A percentile compares a stretch with the other conserved stretches of the same genome.
Evolutionary conservation across 2,329 filamentous ascomycete genomes (phyloP).

Genomic region (Teratosphaeria zuluensis): DNA sequence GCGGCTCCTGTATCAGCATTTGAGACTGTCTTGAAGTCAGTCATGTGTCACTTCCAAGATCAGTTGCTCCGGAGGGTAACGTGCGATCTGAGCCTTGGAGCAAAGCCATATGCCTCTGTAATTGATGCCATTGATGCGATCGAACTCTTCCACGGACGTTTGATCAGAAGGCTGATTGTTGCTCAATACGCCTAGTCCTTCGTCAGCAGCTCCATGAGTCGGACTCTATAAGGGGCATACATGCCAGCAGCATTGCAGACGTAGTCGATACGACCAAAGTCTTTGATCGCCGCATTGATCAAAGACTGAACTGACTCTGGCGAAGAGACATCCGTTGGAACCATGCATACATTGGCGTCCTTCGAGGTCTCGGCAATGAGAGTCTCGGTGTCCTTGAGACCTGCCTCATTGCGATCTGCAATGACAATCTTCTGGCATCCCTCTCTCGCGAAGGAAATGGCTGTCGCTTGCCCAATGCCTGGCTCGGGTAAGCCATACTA

Average conservation of each 20-base stretch:
- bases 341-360: constrained; percentile 16
- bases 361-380: constrained; percentile 7
- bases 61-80: neutral
- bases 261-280: constrained; percentile 38
- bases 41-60: too few relatives aligned
- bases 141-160: constrained; percentile 31
- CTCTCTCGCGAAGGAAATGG: constrained; percentile 36
- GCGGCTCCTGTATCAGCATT: constrained; percentile 37
- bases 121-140: constrained; percentile 34
- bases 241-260: constrained; percentile 35
- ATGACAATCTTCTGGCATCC: constrained; percentile 36
- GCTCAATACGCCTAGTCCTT: constrained; percentile 25
- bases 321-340: constrained; percentile 28
- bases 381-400: constrained; percentile 25
- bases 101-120: constrained; percentile 39
- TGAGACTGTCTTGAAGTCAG: constrained; percentile 9
- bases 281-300: constrained; percentile 24
- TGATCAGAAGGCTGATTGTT: constrained; percentile 29
- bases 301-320: constrained; percentile 27
- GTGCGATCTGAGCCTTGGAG: constrained; percentile 31
- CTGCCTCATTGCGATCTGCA: constrained; percentile 28
- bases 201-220: neutral
- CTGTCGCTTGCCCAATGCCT: constrained; percentile 37
- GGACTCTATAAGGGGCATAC: too few relatives aligned
- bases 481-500: neutral